Evolutionary conservation across 2,329 filamentous ascomycete species (phyloP).

Genomic region (Herpotrichia juniperi): DNA sequence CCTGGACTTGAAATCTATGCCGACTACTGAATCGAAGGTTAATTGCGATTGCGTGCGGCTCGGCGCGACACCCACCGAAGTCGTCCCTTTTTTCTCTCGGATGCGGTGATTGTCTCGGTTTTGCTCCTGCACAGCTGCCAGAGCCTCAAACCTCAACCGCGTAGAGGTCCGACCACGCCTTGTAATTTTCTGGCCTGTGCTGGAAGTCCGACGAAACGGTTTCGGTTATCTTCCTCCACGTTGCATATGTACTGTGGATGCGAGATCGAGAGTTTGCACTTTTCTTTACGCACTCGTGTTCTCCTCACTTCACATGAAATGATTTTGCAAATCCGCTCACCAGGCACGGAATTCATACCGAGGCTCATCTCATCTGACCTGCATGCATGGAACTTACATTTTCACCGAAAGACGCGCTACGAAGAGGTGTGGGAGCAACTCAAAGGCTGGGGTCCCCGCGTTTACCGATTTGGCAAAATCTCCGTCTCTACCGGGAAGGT

Average conservation of each 20-base stretch:
- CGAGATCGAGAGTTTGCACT: not conserved
- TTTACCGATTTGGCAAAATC: conserved; percentile 18
- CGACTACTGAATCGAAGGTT: not conserved
- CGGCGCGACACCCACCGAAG: not conserved
- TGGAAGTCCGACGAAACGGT: not conserved
- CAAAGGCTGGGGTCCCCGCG: conserved; percentile 8
- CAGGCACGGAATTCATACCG: conserved; percentile 2
- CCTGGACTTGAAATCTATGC: not conserved
- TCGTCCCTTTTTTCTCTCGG: not conserved
- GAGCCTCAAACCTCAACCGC: not conserved
- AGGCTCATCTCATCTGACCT: conserved; percentile 2
- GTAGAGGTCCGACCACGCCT: not conserved
- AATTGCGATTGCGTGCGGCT: not conserved
- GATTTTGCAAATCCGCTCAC: not conserved
- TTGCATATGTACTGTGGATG: too few relatives aligned
- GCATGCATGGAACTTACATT: conserved; percentile 5
- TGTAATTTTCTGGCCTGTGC: not conserved
- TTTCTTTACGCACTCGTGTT: not conserved
- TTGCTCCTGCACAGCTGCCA: not conserved
- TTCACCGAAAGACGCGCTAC: not conserved
- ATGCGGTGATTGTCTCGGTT: not conserved
- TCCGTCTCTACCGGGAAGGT: conserved; percentile 8
- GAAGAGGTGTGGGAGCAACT: not conserved
- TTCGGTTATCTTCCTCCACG: not conserved
- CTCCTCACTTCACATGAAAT: conserved; percentile 3